Conservation (phyloP, 179 eudicot genomes). For the Spinacia oleracea region DNA sequence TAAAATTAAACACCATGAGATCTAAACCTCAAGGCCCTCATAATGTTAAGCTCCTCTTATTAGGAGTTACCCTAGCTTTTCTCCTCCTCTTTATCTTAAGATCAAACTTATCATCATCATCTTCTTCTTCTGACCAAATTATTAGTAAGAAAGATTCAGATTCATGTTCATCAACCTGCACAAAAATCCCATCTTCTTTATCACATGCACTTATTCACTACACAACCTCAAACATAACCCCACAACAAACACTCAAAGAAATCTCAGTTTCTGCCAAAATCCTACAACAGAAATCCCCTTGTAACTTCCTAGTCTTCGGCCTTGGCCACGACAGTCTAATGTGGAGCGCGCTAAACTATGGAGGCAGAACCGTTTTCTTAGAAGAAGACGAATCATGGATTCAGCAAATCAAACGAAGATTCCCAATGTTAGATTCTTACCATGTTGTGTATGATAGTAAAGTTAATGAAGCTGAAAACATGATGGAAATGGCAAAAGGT, state of each 20-base stretch:
- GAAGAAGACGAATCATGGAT: constrained; percentile 90
- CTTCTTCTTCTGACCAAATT: constrained; percentile 31
- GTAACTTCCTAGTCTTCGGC: constrained; percentile 89
- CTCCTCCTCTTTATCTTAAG: constrained; percentile 53
- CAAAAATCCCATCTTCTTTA: constrained; percentile 64
- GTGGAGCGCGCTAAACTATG: constrained; percentile 79
- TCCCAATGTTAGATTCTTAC: constrained; percentile 64
- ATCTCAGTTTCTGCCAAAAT: constrained; percentile 61
- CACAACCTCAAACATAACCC: constrained; percentile 84
- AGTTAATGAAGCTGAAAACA: constrained; percentile 59
- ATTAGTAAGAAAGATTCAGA: constrained; percentile 7
- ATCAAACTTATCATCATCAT: constrained; percentile 44
- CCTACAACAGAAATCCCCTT: constrained; percentile 64
- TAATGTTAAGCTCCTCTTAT: constrained; percentile 53
- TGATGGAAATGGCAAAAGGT: constrained; percentile 59
- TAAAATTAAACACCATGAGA: constrained; percentile 44
- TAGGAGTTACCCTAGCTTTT: constrained; percentile 42
- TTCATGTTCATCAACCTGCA: constrained; percentile 52
- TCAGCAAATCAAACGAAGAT: constrained; percentile 57
- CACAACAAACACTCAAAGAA: constrained; percentile 86
- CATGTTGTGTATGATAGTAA: constrained; percentile 75
- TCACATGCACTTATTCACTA: constrained; percentile 72
- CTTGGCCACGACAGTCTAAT: constrained; percentile 91
- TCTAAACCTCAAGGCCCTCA: constrained; percentile 48
- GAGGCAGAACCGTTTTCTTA: constrained; percentile 79